Percentiles rank a stretch among this genome's conserved stretches.
phyloP scores from a whole-genome alignment of 1,139 yeast species.

The Wickerhamomyces sp. region DNA sequence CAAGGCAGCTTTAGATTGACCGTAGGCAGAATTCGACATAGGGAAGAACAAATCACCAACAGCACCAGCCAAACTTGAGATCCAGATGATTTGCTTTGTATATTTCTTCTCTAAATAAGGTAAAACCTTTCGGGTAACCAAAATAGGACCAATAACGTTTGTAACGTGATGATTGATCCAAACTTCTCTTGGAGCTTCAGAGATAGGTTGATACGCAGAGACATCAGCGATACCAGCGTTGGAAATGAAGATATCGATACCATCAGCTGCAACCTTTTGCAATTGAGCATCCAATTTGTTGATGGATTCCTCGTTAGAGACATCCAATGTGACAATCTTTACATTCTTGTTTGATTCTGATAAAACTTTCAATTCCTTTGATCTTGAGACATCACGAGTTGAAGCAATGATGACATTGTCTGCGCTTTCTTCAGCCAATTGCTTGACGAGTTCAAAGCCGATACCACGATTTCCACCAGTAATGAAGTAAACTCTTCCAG shows the following conservation, averaged over 20 bases:
- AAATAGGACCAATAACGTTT: slow-evolving; percentile 25
- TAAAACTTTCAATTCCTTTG: slow-evolving; percentile 8
- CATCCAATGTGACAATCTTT: slow-evolving; percentile 17
- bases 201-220: slow-evolving; percentile 5
- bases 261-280: slow-evolving; percentile 21
- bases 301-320: slow-evolving; percentile 15
- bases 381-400: slow-evolving; percentile 15
- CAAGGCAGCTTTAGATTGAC: slow-evolving; percentile 32
- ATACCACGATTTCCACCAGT: slow-evolving; percentile 29
- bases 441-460: slow-evolving; percentile 25
- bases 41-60: slow-evolving; percentile 12
- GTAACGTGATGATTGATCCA: slow-evolving; percentile 7
- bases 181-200: not conserved
- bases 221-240: slow-evolving; percentile 42
- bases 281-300: slow-evolving; percentile 10
- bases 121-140: slow-evolving; percentile 18
- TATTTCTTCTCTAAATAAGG: slow-evolving; percentile 17
- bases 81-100: slow-evolving; percentile 21
- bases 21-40: slow-evolving; percentile 25
- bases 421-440: slow-evolving; percentile 10
- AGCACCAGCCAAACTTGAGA: slow-evolving; percentile 25
- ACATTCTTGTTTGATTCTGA: slow-evolving; percentile 4
- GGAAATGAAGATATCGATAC: slow-evolving; percentile 44
- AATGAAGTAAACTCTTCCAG: slow-evolving; percentile 10
- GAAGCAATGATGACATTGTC: slow-evolving; percentile 24